A percentile compares a stretch with the other conserved stretches of the same genome.
These are phyloP conservation scores for Cutaneotrichosporon sp. DNA, from an alignment of 1,284 basidiomycete genomes.

Conservation along the genomic window DNA sequence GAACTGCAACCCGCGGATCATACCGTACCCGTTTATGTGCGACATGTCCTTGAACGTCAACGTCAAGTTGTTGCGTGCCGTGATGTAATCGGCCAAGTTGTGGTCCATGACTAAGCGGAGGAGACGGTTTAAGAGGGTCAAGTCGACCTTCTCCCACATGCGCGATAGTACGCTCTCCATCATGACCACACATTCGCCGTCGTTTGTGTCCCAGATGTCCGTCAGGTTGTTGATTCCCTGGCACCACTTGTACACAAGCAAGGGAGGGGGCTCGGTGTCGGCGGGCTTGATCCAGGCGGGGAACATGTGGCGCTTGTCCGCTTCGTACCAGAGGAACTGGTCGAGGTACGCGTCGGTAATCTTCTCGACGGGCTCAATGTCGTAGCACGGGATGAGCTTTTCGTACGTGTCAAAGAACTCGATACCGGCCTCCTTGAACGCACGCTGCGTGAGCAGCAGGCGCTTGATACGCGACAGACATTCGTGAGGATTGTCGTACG, in stretches of 20 bases:
- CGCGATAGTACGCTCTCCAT: constrained; percentile 96
- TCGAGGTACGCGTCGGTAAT: constrained; percentile 95
- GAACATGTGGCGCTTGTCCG: constrained; percentile 96
- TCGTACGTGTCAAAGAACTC: constrained; percentile 81
- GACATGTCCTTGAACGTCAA: constrained; percentile 81
- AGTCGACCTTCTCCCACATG: constrained; percentile 96
- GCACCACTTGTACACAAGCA: constrained; percentile 87
- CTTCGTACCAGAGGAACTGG: constrained; percentile 70
- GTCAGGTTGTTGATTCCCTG: constrained; percentile 63
- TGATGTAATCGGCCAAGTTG: constrained; percentile 97
- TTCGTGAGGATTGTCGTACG: constrained; percentile 64
- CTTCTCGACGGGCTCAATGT: constrained; percentile 97
- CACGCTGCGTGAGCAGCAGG: constrained; percentile 86
- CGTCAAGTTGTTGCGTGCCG: constrained; percentile 93
- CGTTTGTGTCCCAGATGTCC: constrained; percentile 93
- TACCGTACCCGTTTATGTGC: constrained; percentile 59
- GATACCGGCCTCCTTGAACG: constrained; percentile 97
- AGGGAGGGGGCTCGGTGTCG: constrained; percentile 90
- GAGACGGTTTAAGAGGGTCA: constrained; percentile 88
- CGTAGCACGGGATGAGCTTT: constrained; percentile 95
- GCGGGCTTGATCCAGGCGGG: constrained; percentile 97
- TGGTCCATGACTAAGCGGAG: constrained; percentile 92
- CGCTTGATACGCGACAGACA: constrained; percentile 93
- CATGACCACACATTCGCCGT: constrained; percentile 93
- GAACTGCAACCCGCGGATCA: constrained; percentile 93